Evolutionary conservation across 2,329 filamentous ascomycete species (phyloP).

Genomic region (Eurotiales sp.): DNA sequence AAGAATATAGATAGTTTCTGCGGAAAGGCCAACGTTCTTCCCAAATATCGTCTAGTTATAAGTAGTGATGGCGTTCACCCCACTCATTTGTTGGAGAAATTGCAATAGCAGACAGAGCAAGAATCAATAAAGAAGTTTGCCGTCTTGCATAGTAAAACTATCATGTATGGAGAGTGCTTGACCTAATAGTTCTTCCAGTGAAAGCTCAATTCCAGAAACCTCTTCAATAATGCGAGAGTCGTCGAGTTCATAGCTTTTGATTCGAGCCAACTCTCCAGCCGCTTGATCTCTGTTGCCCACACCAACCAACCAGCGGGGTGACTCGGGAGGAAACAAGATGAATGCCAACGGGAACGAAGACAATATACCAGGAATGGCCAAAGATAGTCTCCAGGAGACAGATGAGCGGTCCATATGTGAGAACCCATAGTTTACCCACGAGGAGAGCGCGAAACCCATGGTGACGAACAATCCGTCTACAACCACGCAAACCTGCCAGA

Average conservation of each 20-base stretch:
- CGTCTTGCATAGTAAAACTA: slow-evolving; percentile 36
- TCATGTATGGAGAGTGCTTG: slow-evolving; percentile 13
- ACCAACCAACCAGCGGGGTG: slow-evolving; percentile 11
- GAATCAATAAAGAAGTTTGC: slow-evolving; percentile 31
- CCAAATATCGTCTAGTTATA: slow-evolving; percentile 17
- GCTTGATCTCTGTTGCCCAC: slow-evolving; percentile 1
- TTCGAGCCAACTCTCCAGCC: background rate
- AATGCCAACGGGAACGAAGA: slow-evolving; percentile 35
- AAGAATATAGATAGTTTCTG: background rate
- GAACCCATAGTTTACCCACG: slow-evolving; percentile 28
- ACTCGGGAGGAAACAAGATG: slow-evolving; percentile 22
- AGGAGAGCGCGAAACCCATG: slow-evolving; percentile 42
- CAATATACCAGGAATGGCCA: slow-evolving; percentile 36
- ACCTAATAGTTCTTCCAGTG: slow-evolving; percentile 40
- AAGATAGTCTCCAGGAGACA: slow-evolving; percentile 43
- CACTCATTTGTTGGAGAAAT: slow-evolving; percentile 35
- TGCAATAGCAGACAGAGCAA: slow-evolving; percentile 29
- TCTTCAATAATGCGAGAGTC: slow-evolving; percentile 29
- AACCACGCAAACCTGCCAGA: slow-evolving; percentile 50
- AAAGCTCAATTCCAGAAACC: slow-evolving; percentile 38
- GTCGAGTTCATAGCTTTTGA: slow-evolving; percentile 28
- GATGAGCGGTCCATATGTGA: slow-evolving; percentile 20
- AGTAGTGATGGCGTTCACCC: slow-evolving; percentile 34
- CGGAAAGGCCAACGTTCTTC: background rate
- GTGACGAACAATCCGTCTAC: slow-evolving; percentile 48